Base-by-base conservation (phyloP, 2,329 filamentous ascomycete species). In the Talaromyces albobiverticillius region DNA sequence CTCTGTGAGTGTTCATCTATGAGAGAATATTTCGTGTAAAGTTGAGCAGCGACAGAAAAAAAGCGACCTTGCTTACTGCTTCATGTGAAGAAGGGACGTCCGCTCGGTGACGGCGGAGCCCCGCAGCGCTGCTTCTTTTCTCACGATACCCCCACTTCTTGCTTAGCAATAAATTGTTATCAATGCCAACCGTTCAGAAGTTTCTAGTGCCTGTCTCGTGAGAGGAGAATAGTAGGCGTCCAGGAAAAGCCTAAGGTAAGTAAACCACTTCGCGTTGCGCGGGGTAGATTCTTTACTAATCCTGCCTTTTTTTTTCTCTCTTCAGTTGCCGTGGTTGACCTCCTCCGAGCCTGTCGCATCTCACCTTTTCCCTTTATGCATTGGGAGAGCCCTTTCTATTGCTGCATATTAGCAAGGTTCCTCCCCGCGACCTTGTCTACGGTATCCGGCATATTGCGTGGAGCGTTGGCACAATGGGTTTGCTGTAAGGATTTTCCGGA, bases 401-500 rank as follows among this genome's bases (percentile, higher is more conserved):
- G 48, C 32, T 16, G 38, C 25, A 23, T 31, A 10, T n/a, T 50
- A 41, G 34, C 18, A 22, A 41, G 29, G 13, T 34, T 26, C 9
- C 36, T 31, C 46, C 11, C 22, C 18, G 23, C 18, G 11, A 16
- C 8, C 11, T 32, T 43, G 14, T 41, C 25, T 14, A 31, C 38
- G 25, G 26, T 13, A 31, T 31, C 18, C 25, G 20, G 23, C 16
- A 31, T 32, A 50, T 38, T 41, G 16, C 46, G 23, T 23, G 38
- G 18, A 18, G 32, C n/a, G 20, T 11, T 43, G 10, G 57, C 53
- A 62, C 56, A 46, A 72, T 72, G 70, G 70, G 70, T 60, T 60
- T 72, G 32, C 60, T 72, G 69, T 72, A 66, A 56, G 45, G 40
- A 32, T 38, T 18, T 52, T 50, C 31, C 31, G 6, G 45, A 48